phyloP scores from a whole-genome alignment of 1,284 basidiomycete genomes.

The Pascua guehoae region DNA sequence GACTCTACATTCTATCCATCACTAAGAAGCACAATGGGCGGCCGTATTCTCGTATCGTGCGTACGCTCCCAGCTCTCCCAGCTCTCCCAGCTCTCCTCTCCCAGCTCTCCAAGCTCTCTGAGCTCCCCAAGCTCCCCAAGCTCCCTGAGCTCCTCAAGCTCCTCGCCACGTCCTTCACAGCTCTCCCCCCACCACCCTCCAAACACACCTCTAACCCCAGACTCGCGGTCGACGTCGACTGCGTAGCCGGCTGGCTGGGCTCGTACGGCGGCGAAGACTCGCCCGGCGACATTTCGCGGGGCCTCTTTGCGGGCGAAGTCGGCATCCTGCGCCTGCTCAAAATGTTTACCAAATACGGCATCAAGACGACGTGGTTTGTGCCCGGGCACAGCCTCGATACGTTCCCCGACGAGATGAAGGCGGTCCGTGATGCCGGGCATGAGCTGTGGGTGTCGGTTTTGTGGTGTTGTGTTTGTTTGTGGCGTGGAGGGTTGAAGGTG shows the following conservation, averaged over 20 bases:
- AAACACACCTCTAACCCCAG: constrained; percentile 10
- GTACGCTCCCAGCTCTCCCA: too few relatives aligned
- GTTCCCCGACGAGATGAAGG: constrained; percentile 49
- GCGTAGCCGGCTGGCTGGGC: constrained; percentile 60
- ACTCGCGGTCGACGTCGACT: constrained; percentile 62
- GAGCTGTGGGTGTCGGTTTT: constrained; percentile 40
- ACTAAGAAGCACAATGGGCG: too few relatives aligned
- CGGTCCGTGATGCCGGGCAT: constrained; percentile 50
- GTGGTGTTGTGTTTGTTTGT: too few relatives aligned
- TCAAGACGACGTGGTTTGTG: constrained; percentile 69
- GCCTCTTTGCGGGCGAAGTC: constrained; percentile 61
- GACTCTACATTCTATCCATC: too few relatives aligned
- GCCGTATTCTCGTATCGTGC: too few relatives aligned
- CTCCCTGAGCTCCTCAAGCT: too few relatives aligned
- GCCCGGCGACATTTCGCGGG: constrained; percentile 49
- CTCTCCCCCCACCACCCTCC: too few relatives aligned
- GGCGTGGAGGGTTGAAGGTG: too few relatives aligned
- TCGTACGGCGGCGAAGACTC: constrained; percentile 50
- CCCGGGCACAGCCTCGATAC: constrained; percentile 53
- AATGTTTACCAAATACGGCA: constrained; percentile 66
- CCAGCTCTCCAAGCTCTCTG: too few relatives aligned
- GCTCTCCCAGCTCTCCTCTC: too few relatives aligned
- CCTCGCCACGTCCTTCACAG: too few relatives aligned
- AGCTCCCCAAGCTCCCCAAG: too few relatives aligned
- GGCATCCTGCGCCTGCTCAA: constrained; percentile 65